A percentile compares a stretch with the other conserved stretches of the same genome.
phyloP scores from a whole-genome alignment of 2,329 filamentous ascomycete genomes.

The Claviceps pusilla region DNA sequence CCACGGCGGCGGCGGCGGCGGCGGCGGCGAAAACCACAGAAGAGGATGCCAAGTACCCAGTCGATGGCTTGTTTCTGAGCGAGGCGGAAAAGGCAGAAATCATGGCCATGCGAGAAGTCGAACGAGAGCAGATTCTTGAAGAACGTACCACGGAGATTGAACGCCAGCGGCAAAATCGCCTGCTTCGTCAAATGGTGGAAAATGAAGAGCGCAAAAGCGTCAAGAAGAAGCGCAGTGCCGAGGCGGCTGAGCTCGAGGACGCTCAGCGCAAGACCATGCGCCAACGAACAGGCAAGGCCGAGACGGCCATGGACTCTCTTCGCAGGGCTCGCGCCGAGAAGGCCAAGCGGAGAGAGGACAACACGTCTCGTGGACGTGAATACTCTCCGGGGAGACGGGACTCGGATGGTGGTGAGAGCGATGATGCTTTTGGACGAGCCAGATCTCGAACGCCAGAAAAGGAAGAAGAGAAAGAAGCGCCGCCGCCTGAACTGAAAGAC shows the following conservation, averaged over 20 bases:
- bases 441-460: slow-evolving; percentile 42
- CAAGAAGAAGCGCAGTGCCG: slow-evolving; percentile 63
- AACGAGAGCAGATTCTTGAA: slow-evolving; percentile 79
- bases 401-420: slow-evolving; percentile 49
- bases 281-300: slow-evolving; percentile 40
- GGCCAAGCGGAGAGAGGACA: slow-evolving; percentile 33
- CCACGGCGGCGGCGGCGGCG: too few species aligned
- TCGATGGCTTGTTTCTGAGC: slow-evolving; percentile 74
- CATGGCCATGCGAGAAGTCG: slow-evolving; percentile 73
- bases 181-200: slow-evolving; percentile 65
- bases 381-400: slow-evolving; percentile 23
- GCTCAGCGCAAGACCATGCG: slow-evolving; percentile 56
- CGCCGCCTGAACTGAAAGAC: slow-evolving; percentile 61
- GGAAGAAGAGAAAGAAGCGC: slow-evolving; percentile 53
- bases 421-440: slow-evolving; percentile 59
- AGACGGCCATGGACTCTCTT: slow-evolving; percentile 56
- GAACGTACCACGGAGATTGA: slow-evolving; percentile 75
- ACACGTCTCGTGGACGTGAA: slow-evolving; percentile 42
- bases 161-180: slow-evolving; percentile 64
- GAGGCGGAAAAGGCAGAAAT: slow-evolving; percentile 63
- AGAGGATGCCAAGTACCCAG: slow-evolving; percentile 57
- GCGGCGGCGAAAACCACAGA: slow-evolving; percentile 17
- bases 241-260: slow-evolving; percentile 64
- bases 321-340: slow-evolving; percentile 49
- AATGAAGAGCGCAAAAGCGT: slow-evolving; percentile 39